These are phyloP conservation scores for Clavulina sp. DNA, from an alignment of 768 basidiomycete species.

Conservation along the genomic window DNA sequence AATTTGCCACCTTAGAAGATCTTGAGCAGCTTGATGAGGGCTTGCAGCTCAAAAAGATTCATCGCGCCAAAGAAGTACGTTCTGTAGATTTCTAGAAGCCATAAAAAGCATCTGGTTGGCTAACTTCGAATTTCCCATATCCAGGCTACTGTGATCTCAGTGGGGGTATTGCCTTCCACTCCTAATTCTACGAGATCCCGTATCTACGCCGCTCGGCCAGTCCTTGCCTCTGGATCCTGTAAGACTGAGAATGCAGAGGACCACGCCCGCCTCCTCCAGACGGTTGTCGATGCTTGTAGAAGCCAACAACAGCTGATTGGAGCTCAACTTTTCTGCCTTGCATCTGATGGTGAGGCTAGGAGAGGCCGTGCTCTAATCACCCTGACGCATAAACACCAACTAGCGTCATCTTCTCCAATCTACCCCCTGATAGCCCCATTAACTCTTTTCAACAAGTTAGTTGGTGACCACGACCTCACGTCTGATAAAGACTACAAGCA, in stretches of 20 bases:
- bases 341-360: constrained; percentile 19
- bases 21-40: neutral
- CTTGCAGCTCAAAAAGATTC: neutral
- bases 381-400: constrained; percentile 13
- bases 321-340: constrained; percentile 8
- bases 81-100: too few species aligned
- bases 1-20: neutral
- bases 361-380: constrained; percentile 16
- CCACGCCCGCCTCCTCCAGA: constrained; percentile 13
- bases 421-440: constrained; percentile 14
- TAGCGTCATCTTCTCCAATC: constrained; percentile 15
- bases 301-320: neutral
- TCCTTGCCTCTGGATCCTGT: constrained; percentile 17
- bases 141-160: neutral
- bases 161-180: neutral
- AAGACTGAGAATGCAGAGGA: constrained; percentile 14
- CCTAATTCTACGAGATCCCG: neutral
- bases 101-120: neutral
- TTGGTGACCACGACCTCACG: constrained; percentile 22
- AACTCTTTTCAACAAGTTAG: constrained; percentile 17
- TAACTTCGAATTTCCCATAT: too few species aligned
- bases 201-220: constrained; percentile 14
- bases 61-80: neutral
- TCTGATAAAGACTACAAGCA: constrained; percentile 23
- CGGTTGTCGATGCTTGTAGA: neutral